A percentile compares a stretch with the other conserved stretches of the same genome.
Evolutionary conservation across 1,284 basidiomycete genomes (phyloP).

Genomic region (Sporisorium iseilematis-ciliati): DNA sequence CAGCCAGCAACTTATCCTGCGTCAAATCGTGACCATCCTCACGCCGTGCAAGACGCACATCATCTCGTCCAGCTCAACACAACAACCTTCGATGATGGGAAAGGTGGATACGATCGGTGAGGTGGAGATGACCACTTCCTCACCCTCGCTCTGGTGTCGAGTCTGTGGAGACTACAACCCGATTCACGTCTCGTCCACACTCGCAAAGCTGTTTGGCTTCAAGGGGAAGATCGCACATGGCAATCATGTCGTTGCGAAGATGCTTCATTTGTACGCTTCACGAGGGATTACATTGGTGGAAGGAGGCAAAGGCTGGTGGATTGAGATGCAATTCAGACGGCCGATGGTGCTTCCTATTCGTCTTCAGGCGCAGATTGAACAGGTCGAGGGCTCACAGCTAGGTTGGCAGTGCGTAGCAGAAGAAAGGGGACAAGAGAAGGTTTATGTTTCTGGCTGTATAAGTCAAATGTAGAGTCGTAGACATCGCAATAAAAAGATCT

Average conservation of each 20-base stretch:
- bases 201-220: slow-evolving; percentile 30
- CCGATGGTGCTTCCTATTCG: slow-evolving; percentile 25
- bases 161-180: slow-evolving; percentile 38
- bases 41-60: slow-evolving; percentile 11
- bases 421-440: slow-evolving; percentile 4
- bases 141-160: slow-evolving; percentile 12
- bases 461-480: not conserved
- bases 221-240: slow-evolving; percentile 31
- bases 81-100: too few species aligned
- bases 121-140: slow-evolving; percentile 4
- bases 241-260: slow-evolving; percentile 24
- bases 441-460: slow-evolving; percentile 8
- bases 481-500: too few species aligned
- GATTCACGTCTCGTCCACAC: slow-evolving; percentile 29
- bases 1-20: slow-evolving; percentile 1
- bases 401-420: slow-evolving; percentile 9
- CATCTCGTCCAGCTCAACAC: not conserved
- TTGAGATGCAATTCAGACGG: slow-evolving; percentile 21
- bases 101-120: not conserved
- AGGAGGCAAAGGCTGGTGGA: slow-evolving; percentile 10
- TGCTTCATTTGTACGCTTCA: slow-evolving; percentile 3
- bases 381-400: not conserved
- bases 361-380: slow-evolving; percentile 2
- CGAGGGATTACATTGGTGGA: not conserved
- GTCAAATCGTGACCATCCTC: slow-evolving; percentile 34